Conservation (phyloP, 768 basidiomycete genomes). For the Panaeolus cyanescens region DNA sequence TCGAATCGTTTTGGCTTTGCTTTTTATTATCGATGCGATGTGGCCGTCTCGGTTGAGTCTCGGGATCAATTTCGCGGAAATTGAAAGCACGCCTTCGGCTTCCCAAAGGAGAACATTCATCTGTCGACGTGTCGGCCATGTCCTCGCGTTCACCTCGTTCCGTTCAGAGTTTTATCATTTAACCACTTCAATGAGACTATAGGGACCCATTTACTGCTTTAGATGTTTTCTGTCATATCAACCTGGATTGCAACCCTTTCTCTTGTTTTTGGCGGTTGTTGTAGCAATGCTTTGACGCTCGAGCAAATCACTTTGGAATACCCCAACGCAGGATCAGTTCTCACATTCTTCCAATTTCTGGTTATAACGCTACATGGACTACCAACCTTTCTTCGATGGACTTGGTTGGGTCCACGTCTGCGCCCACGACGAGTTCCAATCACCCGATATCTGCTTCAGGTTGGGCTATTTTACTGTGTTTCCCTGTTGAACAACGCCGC, state of each 20-base stretch:
- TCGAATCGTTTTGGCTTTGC: too few relatives aligned
- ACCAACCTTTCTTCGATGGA: constrained; percentile 59
- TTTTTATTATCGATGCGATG: too few relatives aligned
- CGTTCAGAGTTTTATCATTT: not conserved
- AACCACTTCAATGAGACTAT: not conserved
- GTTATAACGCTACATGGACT: constrained; percentile 76
- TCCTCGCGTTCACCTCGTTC: constrained; percentile 13
- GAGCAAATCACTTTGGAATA: constrained; percentile 72
- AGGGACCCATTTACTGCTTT: not conserved
- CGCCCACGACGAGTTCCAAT: constrained; percentile 72
- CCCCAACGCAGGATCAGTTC: constrained; percentile 75
- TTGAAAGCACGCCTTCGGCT: not conserved
- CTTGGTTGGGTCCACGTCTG: constrained; percentile 52
- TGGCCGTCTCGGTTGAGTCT: too few relatives aligned
- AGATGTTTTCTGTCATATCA: constrained; percentile 19
- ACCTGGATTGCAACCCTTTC: constrained; percentile 66
- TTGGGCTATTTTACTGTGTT: constrained; percentile 75
- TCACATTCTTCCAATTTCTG: constrained; percentile 88
- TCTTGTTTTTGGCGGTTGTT: constrained; percentile 90
- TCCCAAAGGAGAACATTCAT: not conserved
- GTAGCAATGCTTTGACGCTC: constrained; percentile 81
- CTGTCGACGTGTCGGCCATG: constrained; percentile 10
- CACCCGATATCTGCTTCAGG: constrained; percentile 74
- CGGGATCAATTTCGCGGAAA: not conserved
- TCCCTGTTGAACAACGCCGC: constrained; percentile 91